phyloP scores from a whole-genome alignment of 2,329 filamentous ascomycete genomes.

The Fusarium subtropicale region DNA sequence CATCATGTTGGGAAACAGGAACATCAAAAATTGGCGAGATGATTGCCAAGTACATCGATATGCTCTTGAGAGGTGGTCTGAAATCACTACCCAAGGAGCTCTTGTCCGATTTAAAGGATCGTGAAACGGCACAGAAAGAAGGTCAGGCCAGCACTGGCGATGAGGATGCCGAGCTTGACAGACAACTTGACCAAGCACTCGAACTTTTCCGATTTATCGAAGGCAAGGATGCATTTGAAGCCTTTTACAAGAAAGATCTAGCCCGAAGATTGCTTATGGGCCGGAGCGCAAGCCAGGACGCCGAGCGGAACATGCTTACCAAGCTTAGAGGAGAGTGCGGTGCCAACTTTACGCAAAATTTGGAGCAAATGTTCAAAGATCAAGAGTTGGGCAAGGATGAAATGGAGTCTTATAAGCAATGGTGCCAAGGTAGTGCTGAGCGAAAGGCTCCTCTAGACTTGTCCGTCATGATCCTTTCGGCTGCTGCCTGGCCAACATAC shows the following conservation, averaged over 20 bases:
- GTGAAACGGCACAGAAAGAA: slow-evolving; percentile 67
- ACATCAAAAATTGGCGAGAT: slow-evolving; percentile 97
- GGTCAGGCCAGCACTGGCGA: slow-evolving; percentile 78
- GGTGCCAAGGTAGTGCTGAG: slow-evolving; percentile 63
- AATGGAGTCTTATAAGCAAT: slow-evolving; percentile 87
- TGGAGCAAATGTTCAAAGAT: slow-evolving; percentile 99
- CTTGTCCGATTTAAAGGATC: slow-evolving; percentile 70
- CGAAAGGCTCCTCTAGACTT: slow-evolving; percentile 68
- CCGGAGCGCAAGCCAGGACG: slow-evolving; percentile 91
- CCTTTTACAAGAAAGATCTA: slow-evolving; percentile 98
- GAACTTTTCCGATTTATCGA: slow-evolving; percentile 97
- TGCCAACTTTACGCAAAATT: slow-evolving; percentile 92
- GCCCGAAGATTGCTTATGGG: slow-evolving; percentile 91
- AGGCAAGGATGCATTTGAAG: slow-evolving; percentile 97
- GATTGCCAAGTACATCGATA: slow-evolving; percentile 97
- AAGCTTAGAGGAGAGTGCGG: slow-evolving; percentile 95
- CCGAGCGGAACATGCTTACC: slow-evolving; percentile 93
- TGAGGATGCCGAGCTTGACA: slow-evolving; percentile 91
- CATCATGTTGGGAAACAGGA: slow-evolving; percentile 79
- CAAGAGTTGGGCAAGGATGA: slow-evolving; percentile 93
- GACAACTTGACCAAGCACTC: slow-evolving; percentile 90
- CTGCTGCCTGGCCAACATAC: slow-evolving; percentile 93
- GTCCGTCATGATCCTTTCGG: slow-evolving; percentile 89
- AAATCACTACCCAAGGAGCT: slow-evolving; percentile 82
- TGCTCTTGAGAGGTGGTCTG: slow-evolving; percentile 85